Base-by-base conservation (phyloP, 768 basidiomycete genomes). In the Mycena leptocephala region DNA sequence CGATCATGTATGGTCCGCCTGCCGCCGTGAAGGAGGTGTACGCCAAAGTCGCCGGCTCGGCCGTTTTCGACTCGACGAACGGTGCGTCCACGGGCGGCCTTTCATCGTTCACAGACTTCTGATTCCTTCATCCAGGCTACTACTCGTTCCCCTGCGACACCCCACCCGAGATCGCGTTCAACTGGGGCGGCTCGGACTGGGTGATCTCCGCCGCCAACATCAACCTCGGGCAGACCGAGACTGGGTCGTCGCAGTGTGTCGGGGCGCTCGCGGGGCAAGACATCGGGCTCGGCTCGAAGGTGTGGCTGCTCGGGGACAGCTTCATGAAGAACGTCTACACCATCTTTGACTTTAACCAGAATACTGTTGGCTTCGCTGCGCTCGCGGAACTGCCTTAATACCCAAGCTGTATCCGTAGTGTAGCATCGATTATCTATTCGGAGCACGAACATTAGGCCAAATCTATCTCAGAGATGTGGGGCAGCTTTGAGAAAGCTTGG, bases 211-310 rank as follows among this genome's bases (percentile, higher is more conserved):
- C 90, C 64, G 73, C 84, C 14, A 81, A 43, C 30, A 82, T 83
- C 65, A 90, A 91, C 18, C 69, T 90, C n/a, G 81, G 91, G 18
- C 41, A 16, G 76, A 74, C 78, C 46, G 86, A 84, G 70, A 73
- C 90, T 66, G 92, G 91, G 20, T 83, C 86, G 53, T 90, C 56
- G 28, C 32, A 51, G 13, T 83, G 94, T 80, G 80, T 88, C 0
- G 91, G 92, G 39, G 91, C 91, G 5, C 89, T 94, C 79, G 87
- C 87, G 5, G 82, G 88, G 8, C 87, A 88, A n/a, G 81, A 87
- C 48, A 35, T 81, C 48, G 84, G 79, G 14, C 58, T 80, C 6
- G 76, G 75, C 33, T 8, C 51, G 28, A 70, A 28, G 26, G 55
- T 64, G 30, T 74, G 77, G 82, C 78, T 89, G 65, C 85, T 91